These are phyloP conservation scores for Arctium minus DNA, from an alignment of 129 eudicot genomes.

Conservation along the genomic window DNA sequence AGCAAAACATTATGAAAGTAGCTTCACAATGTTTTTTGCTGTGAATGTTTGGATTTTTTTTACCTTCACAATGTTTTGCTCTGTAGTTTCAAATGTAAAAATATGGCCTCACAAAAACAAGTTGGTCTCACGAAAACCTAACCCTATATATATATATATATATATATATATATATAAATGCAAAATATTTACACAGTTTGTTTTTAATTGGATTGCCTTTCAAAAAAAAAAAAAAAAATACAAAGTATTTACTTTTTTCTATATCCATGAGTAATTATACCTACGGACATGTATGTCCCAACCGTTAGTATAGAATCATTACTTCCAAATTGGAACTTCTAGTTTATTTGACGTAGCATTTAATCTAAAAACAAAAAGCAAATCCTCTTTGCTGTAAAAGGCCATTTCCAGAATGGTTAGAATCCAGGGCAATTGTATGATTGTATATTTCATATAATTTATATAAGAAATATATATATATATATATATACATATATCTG, in stretches of 20 bases:
- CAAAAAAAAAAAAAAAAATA: too few species aligned
- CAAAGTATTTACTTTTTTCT: neutral
- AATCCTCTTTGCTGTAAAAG: slow-evolving; percentile 2
- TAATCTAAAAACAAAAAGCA: neutral
- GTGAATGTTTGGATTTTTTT: too few species aligned
- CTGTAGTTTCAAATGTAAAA: too few species aligned
- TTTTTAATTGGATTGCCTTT: too few species aligned
- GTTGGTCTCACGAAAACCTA: too few species aligned
- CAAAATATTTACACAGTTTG: too few species aligned
- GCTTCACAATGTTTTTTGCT: too few species aligned
- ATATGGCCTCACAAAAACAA: too few species aligned
- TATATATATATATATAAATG: too few species aligned
- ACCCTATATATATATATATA: too few species aligned
- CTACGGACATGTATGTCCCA: neutral
- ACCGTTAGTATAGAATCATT: neutral
- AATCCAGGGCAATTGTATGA: slow-evolving; percentile 35
- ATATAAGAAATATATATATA: neutral
- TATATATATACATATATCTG: slow-evolving; percentile 4
- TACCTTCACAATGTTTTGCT: too few species aligned
- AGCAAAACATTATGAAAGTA: too few species aligned
- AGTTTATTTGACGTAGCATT: neutral
- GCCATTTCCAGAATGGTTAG: slow-evolving; percentile 31
- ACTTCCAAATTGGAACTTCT: neutral
- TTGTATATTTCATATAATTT: slow-evolving; percentile 10
- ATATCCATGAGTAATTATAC: neutral